A percentile compares a stretch with the other conserved stretches of the same genome.
phyloP scores from a whole-genome alignment of 805 yeast species.

The Wickerhamiella alocasiicola region DNA sequence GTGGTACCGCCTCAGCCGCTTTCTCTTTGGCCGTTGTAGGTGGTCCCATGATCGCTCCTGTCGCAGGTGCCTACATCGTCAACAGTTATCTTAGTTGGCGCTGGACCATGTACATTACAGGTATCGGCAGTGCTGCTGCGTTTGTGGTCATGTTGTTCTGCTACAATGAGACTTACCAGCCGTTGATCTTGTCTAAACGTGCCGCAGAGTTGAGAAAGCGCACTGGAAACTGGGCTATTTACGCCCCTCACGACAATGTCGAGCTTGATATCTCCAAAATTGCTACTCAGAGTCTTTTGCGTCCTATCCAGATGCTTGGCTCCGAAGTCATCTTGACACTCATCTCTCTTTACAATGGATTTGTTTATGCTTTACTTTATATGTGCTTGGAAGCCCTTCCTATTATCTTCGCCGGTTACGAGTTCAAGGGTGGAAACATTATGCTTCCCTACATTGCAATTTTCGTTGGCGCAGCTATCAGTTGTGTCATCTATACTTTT shows the following conservation, averaged over 20 bases:
- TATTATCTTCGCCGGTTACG: conserved; percentile 54
- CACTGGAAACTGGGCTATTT: conserved; percentile 70
- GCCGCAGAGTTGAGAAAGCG: conserved; percentile 59
- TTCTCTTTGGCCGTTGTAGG: conserved; percentile 55
- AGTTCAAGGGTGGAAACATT: conserved; percentile 45
- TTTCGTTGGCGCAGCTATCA: conserved; percentile 53
- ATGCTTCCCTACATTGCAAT: conserved; percentile 73
- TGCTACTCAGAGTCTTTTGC: conserved; percentile 45
- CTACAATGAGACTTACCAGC: conserved; percentile 30
- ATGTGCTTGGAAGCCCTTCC: conserved; percentile 67
- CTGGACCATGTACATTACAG: conserved; percentile 13
- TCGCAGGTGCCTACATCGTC: conserved; percentile 50
- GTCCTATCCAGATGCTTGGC: conserved; percentile 57
- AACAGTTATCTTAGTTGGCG: conserved; percentile 21
- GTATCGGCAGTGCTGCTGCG: conserved; percentile 28
- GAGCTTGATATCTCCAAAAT: conserved; percentile 47
- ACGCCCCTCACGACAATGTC: conserved; percentile 78
- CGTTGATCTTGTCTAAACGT: conserved; percentile 44
- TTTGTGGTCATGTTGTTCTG: conserved; percentile 30
- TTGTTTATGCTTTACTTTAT: conserved; percentile 70
- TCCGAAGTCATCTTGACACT: conserved; percentile 64
- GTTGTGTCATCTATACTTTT: conserved; percentile 47
- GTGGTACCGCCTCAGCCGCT: conserved; percentile 59
- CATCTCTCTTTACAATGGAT: conserved; percentile 59
- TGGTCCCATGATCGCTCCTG: conserved; percentile 69